Conservation (phyloP, 2,329 filamentous ascomycete genomes). For the Colletotrichum sidae region DNA sequence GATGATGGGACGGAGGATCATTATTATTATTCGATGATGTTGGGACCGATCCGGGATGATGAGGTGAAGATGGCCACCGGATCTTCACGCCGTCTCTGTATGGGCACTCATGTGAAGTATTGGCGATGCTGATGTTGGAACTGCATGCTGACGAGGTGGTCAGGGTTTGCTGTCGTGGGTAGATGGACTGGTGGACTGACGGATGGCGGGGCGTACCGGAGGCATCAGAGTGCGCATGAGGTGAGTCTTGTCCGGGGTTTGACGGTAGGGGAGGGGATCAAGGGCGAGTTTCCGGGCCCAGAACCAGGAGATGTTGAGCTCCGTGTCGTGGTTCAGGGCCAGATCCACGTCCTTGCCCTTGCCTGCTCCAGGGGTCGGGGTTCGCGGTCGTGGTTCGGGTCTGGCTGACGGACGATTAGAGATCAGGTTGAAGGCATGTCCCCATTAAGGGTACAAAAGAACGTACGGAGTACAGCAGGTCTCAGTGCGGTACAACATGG, state of each 20-base stretch:
- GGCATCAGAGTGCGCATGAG: constrained; percentile 21
- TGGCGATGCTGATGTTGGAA: constrained; percentile 7
- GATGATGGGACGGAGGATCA: not conserved
- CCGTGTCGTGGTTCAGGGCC: too few relatives aligned
- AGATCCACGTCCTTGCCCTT: too few relatives aligned
- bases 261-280: too few relatives aligned
- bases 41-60: constrained; percentile 18
- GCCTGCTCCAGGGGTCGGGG: too few relatives aligned
- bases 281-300: too few relatives aligned
- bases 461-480: too few relatives aligned
- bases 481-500: too few relatives aligned
- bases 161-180: constrained; percentile 22
- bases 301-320: too few relatives aligned
- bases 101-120: not conserved
- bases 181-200: constrained; percentile 16
- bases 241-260: not conserved
- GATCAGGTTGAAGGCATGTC: too few relatives aligned
- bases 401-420: too few relatives aligned
- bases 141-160: constrained; percentile 8
- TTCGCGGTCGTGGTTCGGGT: too few relatives aligned
- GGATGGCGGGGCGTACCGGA: constrained; percentile 8
- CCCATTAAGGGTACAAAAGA: too few relatives aligned
- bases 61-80: constrained; percentile 4
- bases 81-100: not conserved
- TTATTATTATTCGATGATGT: not conserved